phyloP scores from a whole-genome alignment of 1,284 basidiomycete genomes.

The Cryptococcus sp. region DNA sequence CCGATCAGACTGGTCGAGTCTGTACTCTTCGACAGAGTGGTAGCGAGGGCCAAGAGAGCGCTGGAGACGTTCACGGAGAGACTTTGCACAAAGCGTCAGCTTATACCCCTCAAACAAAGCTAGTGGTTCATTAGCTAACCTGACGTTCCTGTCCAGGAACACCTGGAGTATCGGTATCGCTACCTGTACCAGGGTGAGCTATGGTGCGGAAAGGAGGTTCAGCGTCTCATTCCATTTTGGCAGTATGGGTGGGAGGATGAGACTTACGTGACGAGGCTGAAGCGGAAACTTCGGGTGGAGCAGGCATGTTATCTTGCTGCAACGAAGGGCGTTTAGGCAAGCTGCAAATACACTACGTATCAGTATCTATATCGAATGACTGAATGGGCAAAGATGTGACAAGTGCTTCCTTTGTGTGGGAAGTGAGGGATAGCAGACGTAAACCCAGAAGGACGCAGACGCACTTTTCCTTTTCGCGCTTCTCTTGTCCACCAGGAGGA shows the following conservation, averaged over 20 bases:
- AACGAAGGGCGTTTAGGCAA: conserved; percentile 38
- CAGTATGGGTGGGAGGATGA: neutral
- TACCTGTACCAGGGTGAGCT: conserved; percentile 18
- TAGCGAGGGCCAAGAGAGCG: conserved; percentile 47
- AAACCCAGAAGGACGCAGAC: conserved; percentile 2
- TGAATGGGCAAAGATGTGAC: neutral
- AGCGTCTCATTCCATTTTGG: neutral
- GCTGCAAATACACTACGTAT: conserved; percentile 10
- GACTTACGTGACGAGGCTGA: conserved; percentile 19
- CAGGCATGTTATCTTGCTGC: conserved; percentile 17
- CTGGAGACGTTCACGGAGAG: conserved; percentile 48
- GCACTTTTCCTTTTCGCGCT: conserved; percentile 56
- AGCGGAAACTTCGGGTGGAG: conserved; percentile 23
- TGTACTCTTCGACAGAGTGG: conserved; percentile 51
- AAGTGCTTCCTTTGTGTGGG: too few relatives aligned
- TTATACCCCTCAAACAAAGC: neutral
- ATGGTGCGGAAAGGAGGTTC: neutral
- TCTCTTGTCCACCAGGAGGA: conserved; percentile 53
- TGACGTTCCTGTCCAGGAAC: conserved; percentile 25
- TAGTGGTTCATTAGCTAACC: conserved; percentile 14
- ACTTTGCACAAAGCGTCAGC: conserved; percentile 24
- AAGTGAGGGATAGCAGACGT: too few relatives aligned
- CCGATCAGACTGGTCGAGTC: conserved; percentile 68
- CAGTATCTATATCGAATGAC: neutral
- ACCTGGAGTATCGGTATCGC: conserved; percentile 46